Base-by-base conservation (phyloP, 1,284 basidiomycete genomes). In the Ustilago vetiveriae region DNA sequence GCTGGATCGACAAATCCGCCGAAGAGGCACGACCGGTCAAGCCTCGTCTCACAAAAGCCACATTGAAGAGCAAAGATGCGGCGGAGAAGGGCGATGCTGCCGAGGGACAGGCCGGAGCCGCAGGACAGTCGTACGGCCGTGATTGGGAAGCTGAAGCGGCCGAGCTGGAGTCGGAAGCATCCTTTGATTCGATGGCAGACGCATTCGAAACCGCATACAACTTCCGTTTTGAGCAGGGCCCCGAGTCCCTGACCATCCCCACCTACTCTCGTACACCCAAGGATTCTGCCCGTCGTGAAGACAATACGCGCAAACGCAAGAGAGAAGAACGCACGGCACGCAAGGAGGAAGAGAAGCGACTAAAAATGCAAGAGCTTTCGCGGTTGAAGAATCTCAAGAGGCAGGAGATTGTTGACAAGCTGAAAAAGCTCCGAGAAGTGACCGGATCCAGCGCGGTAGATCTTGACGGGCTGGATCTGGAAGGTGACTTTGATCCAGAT, bases 151-250 rank as follows among this genome's bases (percentile, higher is more conserved):
- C 74, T 5, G 77, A 81, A 56, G 80, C 75, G 0, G 79, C 77
- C 27, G 78, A 79, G 6, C 71, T 80, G 26, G 79, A 78, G n/a
- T 75, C 73, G 0, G 78, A 78, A 29, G 75, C 70, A 10, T 72
- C 71, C 14, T 82, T 81, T 40, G 80, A 80, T 40, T 75, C 73
- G 4, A 73, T 68, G 35, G 80, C 79, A 9, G 79, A 81, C 36
- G 80, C 77, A 13, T 82, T 77, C 33, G 80, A 82, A 44, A 74
- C 72, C 11, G 79, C 77, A 16, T 82, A 80, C 72, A 82, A 82
- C 63, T 81, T 82, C 66, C 77, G 80, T 22, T 82, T 75, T 57
- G 77, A 82, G 33, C 75, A 76, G 27, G 78, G 75, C 3, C 59
- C 72, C n/a, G 69, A 69, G 32, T 56, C 73, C 16, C 52, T 72